Conservation (phyloP, 164 flowering plant species). For the Liquidambar formosana region DNA sequence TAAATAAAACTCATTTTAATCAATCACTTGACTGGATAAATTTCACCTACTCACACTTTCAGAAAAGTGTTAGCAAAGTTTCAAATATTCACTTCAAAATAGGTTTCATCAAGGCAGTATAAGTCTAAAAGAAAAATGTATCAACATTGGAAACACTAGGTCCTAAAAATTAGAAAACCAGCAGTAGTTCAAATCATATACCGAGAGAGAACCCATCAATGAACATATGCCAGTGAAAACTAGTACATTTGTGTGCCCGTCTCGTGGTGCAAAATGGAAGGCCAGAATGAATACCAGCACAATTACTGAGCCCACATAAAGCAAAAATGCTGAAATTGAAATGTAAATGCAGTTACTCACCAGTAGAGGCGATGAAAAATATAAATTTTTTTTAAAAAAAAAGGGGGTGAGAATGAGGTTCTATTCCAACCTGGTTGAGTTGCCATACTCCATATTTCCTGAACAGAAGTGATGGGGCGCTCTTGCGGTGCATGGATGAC, state of each 20-base stretch:
- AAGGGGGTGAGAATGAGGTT: not conserved
- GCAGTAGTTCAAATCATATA: constrained; percentile 22
- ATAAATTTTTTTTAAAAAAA: not conserved
- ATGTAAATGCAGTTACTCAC: constrained; percentile 1
- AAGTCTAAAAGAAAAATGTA: not conserved
- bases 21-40: no score
- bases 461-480: constrained; percentile 63
- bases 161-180: not conserved
- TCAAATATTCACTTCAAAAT: no score
- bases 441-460: constrained; percentile 82
- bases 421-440: constrained; percentile 61
- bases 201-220: constrained; percentile 88
- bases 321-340: constrained; percentile 67
- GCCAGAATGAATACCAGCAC: constrained; percentile 65
- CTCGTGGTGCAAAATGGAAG: constrained; percentile 64
- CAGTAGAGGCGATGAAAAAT: not conserved
- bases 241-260: constrained; percentile 69
- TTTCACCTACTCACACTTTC: no score
- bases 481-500: constrained; percentile 93
- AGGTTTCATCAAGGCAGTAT: no score
- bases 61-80: no score
- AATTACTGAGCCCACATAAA: constrained; percentile 67
- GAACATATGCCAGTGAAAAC: constrained; percentile 87
- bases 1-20: not conserved
- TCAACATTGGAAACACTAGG: not conserved